Evolutionary conservation across 179 eudicot genomes (phyloP).

Genomic region (Monotropa hypopitys): DNA sequence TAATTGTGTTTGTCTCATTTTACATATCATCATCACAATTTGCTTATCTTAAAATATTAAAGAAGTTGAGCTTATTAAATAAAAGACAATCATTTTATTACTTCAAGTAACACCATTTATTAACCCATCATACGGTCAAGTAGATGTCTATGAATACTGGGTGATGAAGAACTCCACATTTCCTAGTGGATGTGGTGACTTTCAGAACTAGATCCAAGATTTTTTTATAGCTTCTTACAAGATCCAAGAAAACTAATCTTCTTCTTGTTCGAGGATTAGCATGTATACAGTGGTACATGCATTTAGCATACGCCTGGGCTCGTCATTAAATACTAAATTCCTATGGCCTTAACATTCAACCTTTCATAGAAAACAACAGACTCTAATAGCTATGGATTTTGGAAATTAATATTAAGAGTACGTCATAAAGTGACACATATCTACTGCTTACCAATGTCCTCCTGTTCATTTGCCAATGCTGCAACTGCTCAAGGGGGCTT

Average conservation of each 20-base stretch:
- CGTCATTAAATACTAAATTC: background rate
- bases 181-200: background rate
- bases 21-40: no score
- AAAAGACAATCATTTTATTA: no score
- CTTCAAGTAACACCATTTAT: background rate
- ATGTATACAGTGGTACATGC: background rate
- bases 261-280: background rate
- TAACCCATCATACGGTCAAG: background rate
- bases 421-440: background rate
- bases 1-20: no score
- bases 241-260: background rate
- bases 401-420: background rate
- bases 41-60: no score
- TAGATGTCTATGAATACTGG: background rate
- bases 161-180: background rate
- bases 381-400: background rate
- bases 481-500: slow-evolving; percentile 50
- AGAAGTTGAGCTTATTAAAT: no score
- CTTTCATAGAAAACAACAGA: background rate
- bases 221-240: background rate
- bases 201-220: background rate
- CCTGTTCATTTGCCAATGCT: slow-evolving; percentile 68
- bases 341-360: background rate
- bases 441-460: slow-evolving; percentile 42
- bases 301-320: background rate